These are phyloP conservation scores for Selaginella tamariscina DNA, from an alignment of 75 land plant genomes.

Conservation along the genomic window DNA sequence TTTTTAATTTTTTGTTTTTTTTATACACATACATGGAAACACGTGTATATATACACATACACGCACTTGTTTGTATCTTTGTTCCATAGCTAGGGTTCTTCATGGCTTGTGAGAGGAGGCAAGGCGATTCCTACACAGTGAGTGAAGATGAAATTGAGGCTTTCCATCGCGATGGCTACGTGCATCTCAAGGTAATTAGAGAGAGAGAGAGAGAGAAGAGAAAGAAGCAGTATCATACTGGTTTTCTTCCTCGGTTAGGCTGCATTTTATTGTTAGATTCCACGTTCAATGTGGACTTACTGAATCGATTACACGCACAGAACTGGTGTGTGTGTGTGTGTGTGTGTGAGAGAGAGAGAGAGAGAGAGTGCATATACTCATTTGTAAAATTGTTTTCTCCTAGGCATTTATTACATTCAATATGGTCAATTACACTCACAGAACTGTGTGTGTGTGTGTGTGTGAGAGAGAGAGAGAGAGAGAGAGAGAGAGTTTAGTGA, in stretches of 20 bases:
- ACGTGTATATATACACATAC: too few relatives aligned
- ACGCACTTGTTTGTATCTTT: too few relatives aligned
- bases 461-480: too few relatives aligned
- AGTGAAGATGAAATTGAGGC: slow-evolving; percentile 16
- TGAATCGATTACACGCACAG: not conserved
- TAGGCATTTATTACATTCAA: not conserved
- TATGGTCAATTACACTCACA: too few relatives aligned
- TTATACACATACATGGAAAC: too few relatives aligned
- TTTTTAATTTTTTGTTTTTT: too few relatives aligned
- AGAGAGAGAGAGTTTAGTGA: too few relatives aligned
- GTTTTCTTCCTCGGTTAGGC: too few relatives aligned
- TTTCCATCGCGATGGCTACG: slow-evolving; percentile 25
- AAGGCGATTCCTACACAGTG: slow-evolving; percentile 26
- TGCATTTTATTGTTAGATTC: not conserved
- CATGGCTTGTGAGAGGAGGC: slow-evolving; percentile 13
- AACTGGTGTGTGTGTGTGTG: not conserved
- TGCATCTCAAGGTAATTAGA: slow-evolving; percentile 26
- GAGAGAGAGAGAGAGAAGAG: too few relatives aligned
- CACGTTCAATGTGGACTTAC: not conserved
- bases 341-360: not conserved
- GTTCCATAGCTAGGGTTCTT: not conserved
- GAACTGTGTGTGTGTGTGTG: too few relatives aligned
- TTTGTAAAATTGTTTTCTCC: not conserved
- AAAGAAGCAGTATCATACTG: too few relatives aligned
- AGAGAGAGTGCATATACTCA: not conserved